Conservation (phyloP, 495 filamentous ascomycete species). For the Xeromyces bisporus region DNA sequence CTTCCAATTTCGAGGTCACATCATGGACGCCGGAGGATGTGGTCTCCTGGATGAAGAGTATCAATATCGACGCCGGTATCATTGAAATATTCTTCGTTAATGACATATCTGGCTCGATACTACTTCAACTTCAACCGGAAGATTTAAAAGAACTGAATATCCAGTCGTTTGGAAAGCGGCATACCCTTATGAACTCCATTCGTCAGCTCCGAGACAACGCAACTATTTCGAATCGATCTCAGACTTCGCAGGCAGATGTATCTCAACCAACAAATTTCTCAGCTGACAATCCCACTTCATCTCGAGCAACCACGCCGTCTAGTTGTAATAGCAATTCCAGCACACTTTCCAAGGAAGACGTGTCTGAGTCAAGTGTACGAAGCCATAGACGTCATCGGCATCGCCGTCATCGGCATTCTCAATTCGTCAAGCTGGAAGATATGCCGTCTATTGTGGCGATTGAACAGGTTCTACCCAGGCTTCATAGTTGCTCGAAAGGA, state of each 20-base stretch:
- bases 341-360: neutral
- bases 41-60: conserved; percentile 58
- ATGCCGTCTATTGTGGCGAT: conserved; percentile 86
- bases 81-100: conserved; percentile 76
- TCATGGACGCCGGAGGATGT: conserved; percentile 38
- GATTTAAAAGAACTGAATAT: conserved; percentile 92
- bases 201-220: conserved; percentile 2
- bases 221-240: neutral
- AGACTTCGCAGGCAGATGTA: neutral
- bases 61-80: conserved; percentile 50
- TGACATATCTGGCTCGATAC: conserved; percentile 73
- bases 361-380: neutral
- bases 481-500: conserved; percentile 77
- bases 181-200: conserved; percentile 72
- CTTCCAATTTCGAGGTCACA: conserved; percentile 11
- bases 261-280: neutral
- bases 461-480: conserved; percentile 70
- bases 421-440: conserved; percentile 57
- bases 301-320: conserved; percentile 4
- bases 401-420: conserved; percentile 18
- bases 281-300: conserved; percentile 3
- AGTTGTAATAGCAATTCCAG: neutral
- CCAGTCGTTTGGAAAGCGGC: conserved; percentile 80
- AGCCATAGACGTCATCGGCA: conserved; percentile 24
- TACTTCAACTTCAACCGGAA: conserved; percentile 74